These are phyloP conservation scores for Trichoderma sp. DNA, from an alignment of 2,329 filamentous ascomycete genomes.

Conservation along the genomic window DNA sequence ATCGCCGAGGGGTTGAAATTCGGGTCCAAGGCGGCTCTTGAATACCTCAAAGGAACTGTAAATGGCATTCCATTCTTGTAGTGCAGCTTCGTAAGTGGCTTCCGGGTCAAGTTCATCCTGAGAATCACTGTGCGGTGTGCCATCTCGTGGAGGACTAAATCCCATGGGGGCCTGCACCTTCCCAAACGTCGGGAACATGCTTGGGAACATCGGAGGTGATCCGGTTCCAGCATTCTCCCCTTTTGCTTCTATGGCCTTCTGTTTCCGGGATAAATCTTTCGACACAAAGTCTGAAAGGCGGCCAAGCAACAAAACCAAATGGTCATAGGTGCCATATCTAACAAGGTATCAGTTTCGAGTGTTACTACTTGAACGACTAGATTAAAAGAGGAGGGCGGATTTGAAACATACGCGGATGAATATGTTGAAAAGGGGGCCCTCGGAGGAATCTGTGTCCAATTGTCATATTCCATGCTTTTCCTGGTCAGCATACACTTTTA, in stretches of 20 bases:
- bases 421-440: conserved; percentile 73
- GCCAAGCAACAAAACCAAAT: conserved; percentile 77
- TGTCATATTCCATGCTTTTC: conserved; percentile 69
- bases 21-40: conserved; percentile 62
- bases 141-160: conserved; percentile 44
- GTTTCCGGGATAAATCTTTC: conserved; percentile 75
- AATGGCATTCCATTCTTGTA: conserved; percentile 77
- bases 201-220: conserved; percentile 48
- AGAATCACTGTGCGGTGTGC: conserved; percentile 30
- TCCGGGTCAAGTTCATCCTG: conserved; percentile 56
- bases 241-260: conserved; percentile 50
- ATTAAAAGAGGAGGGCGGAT: no score
- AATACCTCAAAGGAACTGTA: conserved; percentile 67
- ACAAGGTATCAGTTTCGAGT: conserved; percentile 26
- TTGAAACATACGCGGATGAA: conserved; percentile 62
- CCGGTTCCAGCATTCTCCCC: conserved; percentile 30
- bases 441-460: conserved; percentile 86
- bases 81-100: conserved; percentile 64
- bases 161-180: conserved; percentile 52
- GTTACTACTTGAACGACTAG: neutral
- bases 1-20: conserved; percentile 71
- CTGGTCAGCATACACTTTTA: conserved; percentile 24
- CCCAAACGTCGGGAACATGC: conserved; percentile 53
- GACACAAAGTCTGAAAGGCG: conserved; percentile 76
- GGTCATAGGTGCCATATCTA: conserved; percentile 85